Conservation (phyloP, 2,329 filamentous ascomycete species). For the Epichloe gansuensis region DNA sequence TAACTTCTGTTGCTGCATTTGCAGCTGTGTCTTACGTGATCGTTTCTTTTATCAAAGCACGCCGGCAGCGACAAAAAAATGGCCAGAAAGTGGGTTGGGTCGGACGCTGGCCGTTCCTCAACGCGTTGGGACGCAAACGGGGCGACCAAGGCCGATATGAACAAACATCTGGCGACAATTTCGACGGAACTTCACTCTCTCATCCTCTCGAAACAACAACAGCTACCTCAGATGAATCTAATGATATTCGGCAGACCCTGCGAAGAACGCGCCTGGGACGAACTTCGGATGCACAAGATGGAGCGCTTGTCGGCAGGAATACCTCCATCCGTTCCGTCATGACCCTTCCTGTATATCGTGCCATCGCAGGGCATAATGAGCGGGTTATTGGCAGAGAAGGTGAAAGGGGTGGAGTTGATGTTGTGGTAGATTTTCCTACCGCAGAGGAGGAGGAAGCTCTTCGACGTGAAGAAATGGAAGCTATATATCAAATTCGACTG, state of each 20-base stretch:
- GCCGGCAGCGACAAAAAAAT: background rate
- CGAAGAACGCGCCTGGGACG: constrained; percentile 7
- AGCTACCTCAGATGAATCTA: constrained; percentile 5
- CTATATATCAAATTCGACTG: constrained; percentile 77
- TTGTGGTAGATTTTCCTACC: constrained; percentile 76
- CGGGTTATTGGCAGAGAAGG: constrained; percentile 79
- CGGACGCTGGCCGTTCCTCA: background rate
- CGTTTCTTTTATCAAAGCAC: background rate
- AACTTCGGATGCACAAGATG: constrained; percentile 17
- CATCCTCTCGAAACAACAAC: constrained; percentile 15
- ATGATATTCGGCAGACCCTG: constrained; percentile 1
- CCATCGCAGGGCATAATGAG: constrained; percentile 61
- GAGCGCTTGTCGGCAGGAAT: constrained; percentile 56
- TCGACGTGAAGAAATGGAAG: constrained; percentile 85
- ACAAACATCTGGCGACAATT: constrained; percentile 19
- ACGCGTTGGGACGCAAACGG: constrained; percentile 8
- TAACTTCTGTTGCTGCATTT: background rate
- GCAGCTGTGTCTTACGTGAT: background rate
- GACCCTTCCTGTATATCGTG: constrained; percentile 78
- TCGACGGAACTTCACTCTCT: constrained; percentile 10
- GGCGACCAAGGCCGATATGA: constrained; percentile 16
- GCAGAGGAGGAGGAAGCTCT: constrained; percentile 65
- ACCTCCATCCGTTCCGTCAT: constrained; percentile 87
- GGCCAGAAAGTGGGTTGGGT: background rate
- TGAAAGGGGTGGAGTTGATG: constrained; percentile 82